phyloP scores from a whole-genome alignment of 2,329 filamentous ascomycete species.

The Plenodomus biglobosus region DNA sequence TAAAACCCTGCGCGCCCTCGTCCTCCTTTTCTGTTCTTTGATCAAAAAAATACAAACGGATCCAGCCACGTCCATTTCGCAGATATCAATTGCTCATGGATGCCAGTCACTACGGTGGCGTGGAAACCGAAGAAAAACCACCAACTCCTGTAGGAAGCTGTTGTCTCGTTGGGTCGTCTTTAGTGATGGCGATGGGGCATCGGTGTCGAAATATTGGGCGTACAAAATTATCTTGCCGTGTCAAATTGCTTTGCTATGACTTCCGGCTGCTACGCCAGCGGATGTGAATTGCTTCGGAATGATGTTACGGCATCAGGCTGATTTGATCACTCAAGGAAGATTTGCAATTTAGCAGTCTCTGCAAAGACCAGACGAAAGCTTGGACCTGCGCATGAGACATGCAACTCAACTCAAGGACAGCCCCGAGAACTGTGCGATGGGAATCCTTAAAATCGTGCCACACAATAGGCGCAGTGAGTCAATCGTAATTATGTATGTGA shows the following conservation, averaged over 20 bases:
- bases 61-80: slow-evolving; percentile 66
- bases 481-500: not conserved
- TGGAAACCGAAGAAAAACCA: slow-evolving; percentile 62
- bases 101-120: slow-evolving; percentile 65
- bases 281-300: no score
- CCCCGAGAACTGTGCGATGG: not conserved
- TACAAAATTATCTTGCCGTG: slow-evolving; percentile 50
- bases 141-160: slow-evolving; percentile 67
- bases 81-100: slow-evolving; percentile 61
- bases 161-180: slow-evolving; percentile 68
- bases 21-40: slow-evolving; percentile 47
- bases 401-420: no score
- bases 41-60: slow-evolving; percentile 63
- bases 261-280: no score
- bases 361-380: not conserved
- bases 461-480: not conserved
- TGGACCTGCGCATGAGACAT: not conserved
- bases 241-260: no score
- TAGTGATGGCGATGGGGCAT: slow-evolving; percentile 68
- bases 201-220: slow-evolving; percentile 71
- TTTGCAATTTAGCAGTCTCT: not conserved
- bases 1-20: slow-evolving; percentile 27
- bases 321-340: no score
- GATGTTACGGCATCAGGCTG: no score
- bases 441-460: no score